Percentiles rank a stretch among this genome's conserved stretches.
Evolutionary conservation across 1,284 basidiomycete genomes (phyloP).

Genomic region (Boletus semigastroideus): DNA sequence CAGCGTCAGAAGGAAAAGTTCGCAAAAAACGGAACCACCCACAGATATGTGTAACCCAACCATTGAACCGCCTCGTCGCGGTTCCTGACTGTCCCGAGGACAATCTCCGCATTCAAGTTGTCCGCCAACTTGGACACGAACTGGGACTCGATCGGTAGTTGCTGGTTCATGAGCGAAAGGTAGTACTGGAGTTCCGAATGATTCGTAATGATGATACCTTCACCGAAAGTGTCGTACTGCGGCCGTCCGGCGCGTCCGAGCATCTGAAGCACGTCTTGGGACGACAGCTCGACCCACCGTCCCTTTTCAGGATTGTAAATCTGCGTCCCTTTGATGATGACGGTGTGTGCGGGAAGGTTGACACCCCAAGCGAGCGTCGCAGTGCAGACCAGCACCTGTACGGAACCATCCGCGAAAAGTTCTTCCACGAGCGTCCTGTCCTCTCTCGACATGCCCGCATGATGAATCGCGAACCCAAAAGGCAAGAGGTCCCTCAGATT

Average conservation of each 20-base stretch:
- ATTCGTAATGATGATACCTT: conserved; percentile 99
- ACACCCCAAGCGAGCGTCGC: conserved; percentile 99
- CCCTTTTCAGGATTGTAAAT: conserved; percentile 99
- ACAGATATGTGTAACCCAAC: conserved; percentile 95
- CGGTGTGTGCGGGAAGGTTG: conserved; percentile 96
- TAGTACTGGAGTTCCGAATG: conserved; percentile 98
- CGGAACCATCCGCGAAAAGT: conserved; percentile 88
- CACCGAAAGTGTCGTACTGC: conserved; percentile 96
- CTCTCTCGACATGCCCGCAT: conserved; percentile 97
- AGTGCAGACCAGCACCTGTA: conserved; percentile 96
- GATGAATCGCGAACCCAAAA: conserved; percentile 97
- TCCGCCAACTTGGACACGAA: conserved; percentile 92
- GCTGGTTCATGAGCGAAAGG: conserved; percentile 90
- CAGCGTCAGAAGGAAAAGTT: conserved; percentile 25
- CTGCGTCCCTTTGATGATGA: conserved; percentile 99
- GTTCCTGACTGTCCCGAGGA: conserved; percentile 93
- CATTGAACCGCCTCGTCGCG: conserved; percentile 97
- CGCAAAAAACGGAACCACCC: conserved; percentile 34
- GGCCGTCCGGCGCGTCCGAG: conserved; percentile 97
- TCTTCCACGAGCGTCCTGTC: conserved; percentile 95
- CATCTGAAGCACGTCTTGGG: conserved; percentile 99
- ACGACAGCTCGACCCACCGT: conserved; percentile 93
- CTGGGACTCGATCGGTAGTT: conserved; percentile 96
- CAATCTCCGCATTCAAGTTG: conserved; percentile 97
- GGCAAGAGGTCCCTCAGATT: conserved; percentile 90